phyloP scores from a whole-genome alignment of 2,329 filamentous ascomycete species.

The Aaosphaeria arxii region DNA sequence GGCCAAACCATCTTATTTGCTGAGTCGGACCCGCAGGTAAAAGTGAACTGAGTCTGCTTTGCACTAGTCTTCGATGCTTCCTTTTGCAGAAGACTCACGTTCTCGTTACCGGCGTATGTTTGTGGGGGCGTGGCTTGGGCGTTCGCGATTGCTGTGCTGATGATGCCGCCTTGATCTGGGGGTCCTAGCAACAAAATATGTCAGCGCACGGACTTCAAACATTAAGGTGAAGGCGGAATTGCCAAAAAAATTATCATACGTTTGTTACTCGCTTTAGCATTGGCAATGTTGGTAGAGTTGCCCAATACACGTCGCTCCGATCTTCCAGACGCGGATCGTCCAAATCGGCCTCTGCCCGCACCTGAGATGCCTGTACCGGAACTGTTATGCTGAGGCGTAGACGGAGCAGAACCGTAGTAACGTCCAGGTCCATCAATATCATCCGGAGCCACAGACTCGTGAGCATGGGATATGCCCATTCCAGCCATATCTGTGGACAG shows the following conservation, averaged over 20 bases:
- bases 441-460: slow-evolving; percentile 42
- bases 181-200: slow-evolving; percentile 32
- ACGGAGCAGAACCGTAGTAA: slow-evolving; percentile 56
- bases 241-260: slow-evolving; percentile 28
- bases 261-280: slow-evolving; percentile 42
- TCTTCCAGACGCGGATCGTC: slow-evolving; percentile 52
- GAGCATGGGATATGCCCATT: slow-evolving; percentile 56
- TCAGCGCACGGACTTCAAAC: slow-evolving; percentile 34
- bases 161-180: slow-evolving; percentile 69
- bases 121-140: slow-evolving; percentile 54
- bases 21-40: slow-evolving; percentile 89
- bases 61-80: slow-evolving; percentile 62
- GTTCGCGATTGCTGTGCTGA: slow-evolving; percentile 87
- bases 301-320: slow-evolving; percentile 44
- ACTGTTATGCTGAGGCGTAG: slow-evolving; percentile 47
- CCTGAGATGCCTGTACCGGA: slow-evolving; percentile 72
- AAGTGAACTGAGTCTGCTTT: slow-evolving; percentile 88
- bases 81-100: slow-evolving; percentile 73
- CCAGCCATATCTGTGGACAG: slow-evolving; percentile 63
- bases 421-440: slow-evolving; percentile 48
- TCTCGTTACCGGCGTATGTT: slow-evolving; percentile 64
- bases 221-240: slow-evolving; percentile 10
- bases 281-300: slow-evolving; percentile 41
- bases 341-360: slow-evolving; percentile 78
- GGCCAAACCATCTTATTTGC: slow-evolving; percentile 77